Conservation (phyloP, 371 early-diverging fungal species). For the Zychaea mexicana region DNA sequence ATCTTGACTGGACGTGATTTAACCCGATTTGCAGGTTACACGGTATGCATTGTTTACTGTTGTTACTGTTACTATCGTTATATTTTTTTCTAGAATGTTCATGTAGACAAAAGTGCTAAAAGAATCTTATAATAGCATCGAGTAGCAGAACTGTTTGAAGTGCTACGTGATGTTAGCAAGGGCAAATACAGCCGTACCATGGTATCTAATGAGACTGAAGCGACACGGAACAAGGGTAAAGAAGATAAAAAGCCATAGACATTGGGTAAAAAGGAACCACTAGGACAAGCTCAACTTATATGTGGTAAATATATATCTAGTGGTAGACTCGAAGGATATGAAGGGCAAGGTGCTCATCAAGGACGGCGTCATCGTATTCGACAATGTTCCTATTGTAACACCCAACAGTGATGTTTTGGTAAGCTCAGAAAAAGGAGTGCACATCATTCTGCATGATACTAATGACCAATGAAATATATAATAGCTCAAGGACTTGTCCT, state of each 20-base stretch:
- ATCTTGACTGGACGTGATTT: slow-evolving; percentile 83
- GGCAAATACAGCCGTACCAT: slow-evolving; percentile 70
- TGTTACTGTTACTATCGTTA: no score
- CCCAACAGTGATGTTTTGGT: slow-evolving; percentile 93
- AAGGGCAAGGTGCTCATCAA: slow-evolving; percentile 66
- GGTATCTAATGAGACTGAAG: slow-evolving; percentile 46
- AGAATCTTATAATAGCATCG: slow-evolving; percentile 60
- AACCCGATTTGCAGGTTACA: slow-evolving; percentile 80
- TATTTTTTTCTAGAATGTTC: not conserved
- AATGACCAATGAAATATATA: no score
- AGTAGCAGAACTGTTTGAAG: slow-evolving; percentile 76
- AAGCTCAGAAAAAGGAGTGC: no score
- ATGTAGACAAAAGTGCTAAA: no score
- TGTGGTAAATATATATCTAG: slow-evolving; percentile 11
- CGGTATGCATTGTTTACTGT: slow-evolving; percentile 36
- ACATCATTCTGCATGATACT: no score
- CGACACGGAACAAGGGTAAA: slow-evolving; percentile 37
- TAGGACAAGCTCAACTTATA: no score
- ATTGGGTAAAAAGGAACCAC: not conserved
- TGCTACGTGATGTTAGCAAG: slow-evolving; percentile 67
- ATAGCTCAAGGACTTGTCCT: slow-evolving; percentile 72
- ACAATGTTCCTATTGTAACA: slow-evolving; percentile 88
- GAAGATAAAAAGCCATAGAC: not conserved
- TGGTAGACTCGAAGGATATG: slow-evolving; percentile 50
- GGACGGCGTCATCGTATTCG: slow-evolving; percentile 80